phyloP scores from a whole-genome alignment of 164 flowering plant genomes.

The Annona cherimola region DNA sequence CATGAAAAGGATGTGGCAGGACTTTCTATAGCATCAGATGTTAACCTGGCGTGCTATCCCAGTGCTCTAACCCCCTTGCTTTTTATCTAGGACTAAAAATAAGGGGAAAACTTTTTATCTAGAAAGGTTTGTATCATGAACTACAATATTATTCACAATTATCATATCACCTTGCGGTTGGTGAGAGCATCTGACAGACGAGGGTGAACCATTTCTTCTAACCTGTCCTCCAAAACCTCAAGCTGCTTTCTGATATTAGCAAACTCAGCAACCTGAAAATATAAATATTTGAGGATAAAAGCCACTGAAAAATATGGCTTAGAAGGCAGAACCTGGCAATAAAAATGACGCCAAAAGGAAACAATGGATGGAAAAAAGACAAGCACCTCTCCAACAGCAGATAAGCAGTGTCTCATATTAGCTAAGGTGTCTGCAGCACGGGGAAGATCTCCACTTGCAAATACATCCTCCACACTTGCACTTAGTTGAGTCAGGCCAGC shows the following conservation, averaged over 20 bases:
- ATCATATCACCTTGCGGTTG: constrained; percentile 62
- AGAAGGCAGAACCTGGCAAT: background rate
- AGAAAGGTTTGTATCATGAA: no score
- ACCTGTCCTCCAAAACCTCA: constrained; percentile 91
- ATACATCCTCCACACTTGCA: constrained; percentile 98
- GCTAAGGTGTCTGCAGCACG: constrained; percentile 97
- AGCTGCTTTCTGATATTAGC: constrained; percentile 97
- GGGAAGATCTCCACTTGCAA: constrained; percentile 98
- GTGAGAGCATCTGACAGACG: constrained; percentile 85
- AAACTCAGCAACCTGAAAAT: constrained; percentile 93
- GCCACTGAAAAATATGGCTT: no score
- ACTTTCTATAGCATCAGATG: no score
- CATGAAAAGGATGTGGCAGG: no score
- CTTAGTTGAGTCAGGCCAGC: constrained; percentile 97
- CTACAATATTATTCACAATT: background rate
- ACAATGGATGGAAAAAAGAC: constrained; percentile 8
- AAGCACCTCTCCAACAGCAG: constrained; percentile 97
- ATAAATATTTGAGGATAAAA: background rate
- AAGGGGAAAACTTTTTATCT: no score
- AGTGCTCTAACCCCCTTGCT: no score
- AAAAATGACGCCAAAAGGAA: background rate
- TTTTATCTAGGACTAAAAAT: no score
- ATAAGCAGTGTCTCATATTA: constrained; percentile 95
- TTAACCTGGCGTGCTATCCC: no score
- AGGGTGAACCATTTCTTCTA: constrained; percentile 96